Conservation (phyloP, 73 alveolate species). For the Uronychia binucleata region DNA sequence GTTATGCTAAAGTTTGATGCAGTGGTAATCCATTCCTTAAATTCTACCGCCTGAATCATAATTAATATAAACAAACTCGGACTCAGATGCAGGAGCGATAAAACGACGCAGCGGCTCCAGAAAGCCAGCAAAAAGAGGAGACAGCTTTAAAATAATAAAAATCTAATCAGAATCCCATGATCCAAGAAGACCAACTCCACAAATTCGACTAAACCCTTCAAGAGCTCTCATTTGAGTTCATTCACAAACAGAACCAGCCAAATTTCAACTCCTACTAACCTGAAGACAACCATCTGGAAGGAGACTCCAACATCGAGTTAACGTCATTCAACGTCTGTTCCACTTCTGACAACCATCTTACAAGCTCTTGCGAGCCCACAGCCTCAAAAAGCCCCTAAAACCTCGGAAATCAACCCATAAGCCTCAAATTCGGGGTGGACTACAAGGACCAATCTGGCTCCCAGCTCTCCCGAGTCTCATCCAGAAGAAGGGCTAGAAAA, state of each 20-base stretch:
- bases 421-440: neutral
- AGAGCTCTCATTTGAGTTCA: neutral
- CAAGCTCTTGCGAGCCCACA: neutral
- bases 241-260: neutral
- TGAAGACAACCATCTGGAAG: neutral
- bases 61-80: too few relatives aligned
- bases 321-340: neutral
- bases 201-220: neutral
- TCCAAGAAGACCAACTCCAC: neutral
- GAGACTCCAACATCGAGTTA: neutral
- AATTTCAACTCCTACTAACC: neutral
- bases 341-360: neutral
- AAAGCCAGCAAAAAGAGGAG: neutral
- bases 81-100: neutral
- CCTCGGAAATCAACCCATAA: too few relatives aligned
- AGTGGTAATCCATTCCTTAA: neutral
- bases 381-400: neutral
- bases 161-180: neutral
- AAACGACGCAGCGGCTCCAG: neutral
- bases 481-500: neutral
- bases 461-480: neutral
- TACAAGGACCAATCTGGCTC: neutral
- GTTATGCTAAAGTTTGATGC: neutral
- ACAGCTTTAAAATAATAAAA: neutral
- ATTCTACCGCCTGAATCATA: neutral